Base-by-base conservation (phyloP, 2,329 filamentous ascomycete species). In the Polytolypa hystricis region DNA sequence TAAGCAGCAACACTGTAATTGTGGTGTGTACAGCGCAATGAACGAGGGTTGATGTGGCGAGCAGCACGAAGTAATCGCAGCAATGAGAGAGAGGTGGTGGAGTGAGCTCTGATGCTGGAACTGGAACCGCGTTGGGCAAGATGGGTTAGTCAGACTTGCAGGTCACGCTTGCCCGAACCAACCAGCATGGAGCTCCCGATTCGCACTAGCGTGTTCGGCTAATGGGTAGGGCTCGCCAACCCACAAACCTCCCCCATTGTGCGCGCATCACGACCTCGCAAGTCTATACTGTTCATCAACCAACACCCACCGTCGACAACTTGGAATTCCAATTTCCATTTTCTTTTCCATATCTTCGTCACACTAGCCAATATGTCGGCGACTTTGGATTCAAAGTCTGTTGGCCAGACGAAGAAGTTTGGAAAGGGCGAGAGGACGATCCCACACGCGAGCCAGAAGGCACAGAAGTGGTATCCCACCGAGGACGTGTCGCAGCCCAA, bases 391-490 rank as follows among this genome's bases (percentile, higher is more conserved):
- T 23, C 32, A 27, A 35, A 35, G 32, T 27, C 32, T 28, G 23
- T 28, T 35, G 61, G 57, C 55, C 72, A 76, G 71, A 84, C 80
- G 62, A 93, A 94, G 84, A 89, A 83, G 77, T 95, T 94, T 77
- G 86, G 86, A 74, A 91, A 91, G 79, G 84, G 84, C 71, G 83
- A 84, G 73, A 81, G 89, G 74, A 77, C 81, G 69, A 81, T 95
- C 68, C 86, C 84, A 67, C 78, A 83, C 69, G 68, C 74, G 69
- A 74, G 75, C 64, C 79, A 94, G 70, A 93, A 93, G 84, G 89
- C 89, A 61, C 79, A 84, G 77, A 96, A 95, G 76, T 98, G 89
- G 85, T 98, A 98, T 74, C 84, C 86, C 67, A 84, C 85, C 64
- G 83, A 93, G 69, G 89, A 95, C 70, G 83, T 89, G 64, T 65